Percentiles rank a stretch among this genome's conserved stretches.
phyloP scores from a whole-genome alignment of 1,284 basidiomycete genomes.

The Xerocomus nothofagi region DNA sequence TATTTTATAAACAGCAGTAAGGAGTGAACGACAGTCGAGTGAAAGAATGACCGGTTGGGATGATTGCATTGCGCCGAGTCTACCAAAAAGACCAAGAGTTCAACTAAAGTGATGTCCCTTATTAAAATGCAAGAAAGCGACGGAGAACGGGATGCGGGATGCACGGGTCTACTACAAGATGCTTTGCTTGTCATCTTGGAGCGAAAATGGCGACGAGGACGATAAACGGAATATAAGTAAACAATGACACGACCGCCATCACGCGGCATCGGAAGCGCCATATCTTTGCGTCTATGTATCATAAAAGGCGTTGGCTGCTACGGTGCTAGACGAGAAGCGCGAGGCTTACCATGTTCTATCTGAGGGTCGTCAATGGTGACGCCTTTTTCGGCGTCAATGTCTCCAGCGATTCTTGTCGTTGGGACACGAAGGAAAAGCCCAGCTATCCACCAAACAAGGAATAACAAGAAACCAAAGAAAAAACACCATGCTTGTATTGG shows the following conservation, averaged over 20 bases:
- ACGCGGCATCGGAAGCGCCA: constrained; percentile 75
- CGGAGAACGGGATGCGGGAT: constrained; percentile 11
- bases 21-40: constrained; percentile 21
- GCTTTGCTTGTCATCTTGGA: constrained; percentile 32
- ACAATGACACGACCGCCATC: constrained; percentile 60
- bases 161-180: constrained; percentile 10
- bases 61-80: constrained; percentile 14
- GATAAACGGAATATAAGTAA: constrained; percentile 79
- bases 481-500: constrained; percentile 74
- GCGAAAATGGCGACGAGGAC: constrained; percentile 68
- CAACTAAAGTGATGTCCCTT: constrained; percentile 16
- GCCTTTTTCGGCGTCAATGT: constrained; percentile 61
- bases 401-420: constrained; percentile 59
- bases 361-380: constrained; percentile 76
- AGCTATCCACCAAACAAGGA: constrained; percentile 79
- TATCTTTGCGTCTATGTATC: constrained; percentile 55
- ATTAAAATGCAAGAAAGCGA: constrained; percentile 29
- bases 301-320: constrained; percentile 11
- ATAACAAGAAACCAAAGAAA: constrained; percentile 70
- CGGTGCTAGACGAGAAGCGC: constrained; percentile 1
- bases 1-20: constrained; percentile 31
- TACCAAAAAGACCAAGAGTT: constrained; percentile 22
- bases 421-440: constrained; percentile 56
- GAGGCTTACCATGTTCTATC: constrained; percentile 64
- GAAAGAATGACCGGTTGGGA: constrained; percentile 20